Percentiles rank a stretch among this genome's conserved stretches.
phyloP scores from a whole-genome alignment of 192 early-diverging fungal species.

The Geranomyces michiganensis region DNA sequence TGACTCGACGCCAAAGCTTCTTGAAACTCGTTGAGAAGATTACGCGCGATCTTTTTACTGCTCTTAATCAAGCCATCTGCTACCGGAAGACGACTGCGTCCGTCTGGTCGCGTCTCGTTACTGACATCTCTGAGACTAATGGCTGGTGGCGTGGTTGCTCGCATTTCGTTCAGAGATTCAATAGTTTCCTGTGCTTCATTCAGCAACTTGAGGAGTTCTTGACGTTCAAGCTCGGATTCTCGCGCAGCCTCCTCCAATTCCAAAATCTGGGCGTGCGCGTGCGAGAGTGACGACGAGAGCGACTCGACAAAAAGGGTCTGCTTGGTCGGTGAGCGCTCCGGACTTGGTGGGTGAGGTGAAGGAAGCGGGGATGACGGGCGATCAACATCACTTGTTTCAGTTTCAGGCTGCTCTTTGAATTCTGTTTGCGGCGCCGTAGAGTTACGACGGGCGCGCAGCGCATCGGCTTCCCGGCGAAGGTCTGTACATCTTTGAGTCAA shows the following conservation, averaged over 20 bases:
- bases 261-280: slow-evolving; percentile 23
- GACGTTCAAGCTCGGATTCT: neutral
- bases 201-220: slow-evolving; percentile 29
- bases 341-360: slow-evolving; percentile 15
- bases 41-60: slow-evolving; percentile 14
- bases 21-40: slow-evolving; percentile 31
- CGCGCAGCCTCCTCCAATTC: slow-evolving; percentile 11
- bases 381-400: neutral
- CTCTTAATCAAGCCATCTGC: neutral
- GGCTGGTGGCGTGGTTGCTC: neutral
- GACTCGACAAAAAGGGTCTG: slow-evolving; percentile 32
- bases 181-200: slow-evolving; percentile 44
- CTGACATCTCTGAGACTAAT: too few species aligned
- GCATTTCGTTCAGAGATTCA: slow-evolving; percentile 21
- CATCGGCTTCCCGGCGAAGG: neutral
- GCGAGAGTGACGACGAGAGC: slow-evolving; percentile 25
- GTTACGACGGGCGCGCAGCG: neutral
- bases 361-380: slow-evolving; percentile 4
- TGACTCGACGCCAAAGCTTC: slow-evolving; percentile 1
- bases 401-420: neutral
- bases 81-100: neutral
- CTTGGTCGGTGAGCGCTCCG: slow-evolving; percentile 31
- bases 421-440: neutral
- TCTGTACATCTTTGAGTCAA: slow-evolving; percentile 17
- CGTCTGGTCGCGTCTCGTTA: too few species aligned